Evolutionary conservation across 495 filamentous ascomycete species (phyloP), one percentile per base, ranked within the genome.

Genomic region (Letharia lupina): DNA sequence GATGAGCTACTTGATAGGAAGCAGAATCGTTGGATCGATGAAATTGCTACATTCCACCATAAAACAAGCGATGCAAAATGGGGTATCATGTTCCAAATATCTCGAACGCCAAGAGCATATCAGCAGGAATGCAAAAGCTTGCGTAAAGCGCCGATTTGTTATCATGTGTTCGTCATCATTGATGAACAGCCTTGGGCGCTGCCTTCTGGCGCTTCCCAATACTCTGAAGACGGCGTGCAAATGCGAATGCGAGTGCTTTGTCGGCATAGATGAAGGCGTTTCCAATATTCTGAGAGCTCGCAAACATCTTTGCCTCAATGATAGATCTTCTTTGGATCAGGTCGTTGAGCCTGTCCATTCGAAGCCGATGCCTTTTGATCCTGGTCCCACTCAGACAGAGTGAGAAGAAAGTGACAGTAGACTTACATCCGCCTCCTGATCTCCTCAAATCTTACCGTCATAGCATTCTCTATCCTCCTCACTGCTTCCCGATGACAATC

Each of bases 401-500:
- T n/a, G 31, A 8, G 39, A 12, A 50, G 4, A 18, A 16, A 20
- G n/a, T 4, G 10, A 40, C 9, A 2, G 4, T 39, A 20, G 23
- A 63, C 67, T 47, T 44, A 69, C 60, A 57, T 28, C 20, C 41
- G 56, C 50, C 35, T 69, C 28, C 63, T 48, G 33, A 67, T 66
- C 0, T 65, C 62, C 45, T 66, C 52, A 31, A 69, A 57, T 18
- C 41, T 58, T 7, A 42, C 4, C 3, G 39, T 56, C 31, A 58
- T 57, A 7, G 47, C 63, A 5, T 66, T 62, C 56, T 64, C 63
- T 35, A 72, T 66, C 16, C 68, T 68, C 20, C 68, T 65, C 48
- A 73, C 62, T 15, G 66, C 45, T 57, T 70, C 66, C 50, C 70
- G 41, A 61, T 75, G 64, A 37, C 70, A 65, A 20, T 54, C 61